Conservation (phyloP, 306 rosid species). For the Crotalaria pallida region DNA sequence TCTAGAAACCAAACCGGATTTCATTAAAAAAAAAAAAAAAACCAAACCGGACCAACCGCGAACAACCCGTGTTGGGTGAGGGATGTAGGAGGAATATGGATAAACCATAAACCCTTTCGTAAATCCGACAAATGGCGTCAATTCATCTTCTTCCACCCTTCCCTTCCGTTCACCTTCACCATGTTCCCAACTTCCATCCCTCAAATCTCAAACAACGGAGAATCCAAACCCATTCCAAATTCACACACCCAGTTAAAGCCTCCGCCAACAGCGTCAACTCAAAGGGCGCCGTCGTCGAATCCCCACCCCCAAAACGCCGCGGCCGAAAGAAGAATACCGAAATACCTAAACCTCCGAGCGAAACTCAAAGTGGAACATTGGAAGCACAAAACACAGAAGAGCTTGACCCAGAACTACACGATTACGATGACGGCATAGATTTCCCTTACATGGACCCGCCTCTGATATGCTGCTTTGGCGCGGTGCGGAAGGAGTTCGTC, state of each 20-base stretch:
- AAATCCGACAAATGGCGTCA: constrained; percentile 46
- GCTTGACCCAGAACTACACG: neutral
- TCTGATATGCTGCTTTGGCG: constrained; percentile 81
- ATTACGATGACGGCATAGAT: constrained; percentile 65
- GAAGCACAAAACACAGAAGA: constrained; percentile 10
- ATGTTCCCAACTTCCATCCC: neutral
- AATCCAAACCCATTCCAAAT: no score
- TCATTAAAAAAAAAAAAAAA: no score
- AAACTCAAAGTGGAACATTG: constrained; percentile 34
- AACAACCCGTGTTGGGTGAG: no score
- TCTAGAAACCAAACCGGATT: no score
- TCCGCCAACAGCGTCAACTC: neutral
- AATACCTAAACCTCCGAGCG: no score
- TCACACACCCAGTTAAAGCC: constrained; percentile 26
- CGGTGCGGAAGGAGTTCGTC: constrained; percentile 66
- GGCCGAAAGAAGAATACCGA: neutral
- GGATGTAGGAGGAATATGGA: no score
- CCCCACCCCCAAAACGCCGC: neutral
- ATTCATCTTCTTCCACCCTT: constrained; percentile 33
- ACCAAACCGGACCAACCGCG: no score
- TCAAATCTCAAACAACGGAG: no score
- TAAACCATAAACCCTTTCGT: constrained; percentile 40
- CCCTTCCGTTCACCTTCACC: constrained; percentile 16
- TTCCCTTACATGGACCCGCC: constrained; percentile 76
- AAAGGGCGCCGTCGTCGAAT: neutral